phyloP scores from a whole-genome alignment of 305 asterid species.

The Withania somnifera region DNA sequence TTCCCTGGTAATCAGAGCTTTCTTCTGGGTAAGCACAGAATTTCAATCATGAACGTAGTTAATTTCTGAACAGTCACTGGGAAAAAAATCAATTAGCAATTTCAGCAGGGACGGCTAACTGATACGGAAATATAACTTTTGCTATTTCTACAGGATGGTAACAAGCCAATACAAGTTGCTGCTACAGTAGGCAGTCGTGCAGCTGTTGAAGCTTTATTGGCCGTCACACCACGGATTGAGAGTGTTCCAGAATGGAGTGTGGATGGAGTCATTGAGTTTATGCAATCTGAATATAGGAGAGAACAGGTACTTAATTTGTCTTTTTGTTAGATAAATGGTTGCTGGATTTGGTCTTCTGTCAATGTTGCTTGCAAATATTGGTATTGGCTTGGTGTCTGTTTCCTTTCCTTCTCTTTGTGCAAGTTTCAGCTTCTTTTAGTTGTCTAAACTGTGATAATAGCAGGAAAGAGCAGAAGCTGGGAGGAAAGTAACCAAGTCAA shows the following conservation, averaged over 20 bases:
- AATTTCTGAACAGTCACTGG: background rate
- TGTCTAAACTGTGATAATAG: slow-evolving; percentile 7
- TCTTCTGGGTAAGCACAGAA: background rate
- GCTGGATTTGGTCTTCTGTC: background rate
- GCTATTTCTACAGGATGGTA: slow-evolving; percentile 50
- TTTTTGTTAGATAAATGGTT: background rate
- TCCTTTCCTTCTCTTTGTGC: background rate
- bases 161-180: slow-evolving; percentile 74
- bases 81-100: background rate
- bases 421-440: background rate
- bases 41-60: background rate
- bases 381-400: background rate
- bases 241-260: slow-evolving; percentile 58
- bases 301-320: slow-evolving; percentile 32
- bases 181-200: slow-evolving; percentile 60
- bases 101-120: background rate
- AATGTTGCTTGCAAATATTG: background rate
- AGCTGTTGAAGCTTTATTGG: slow-evolving; percentile 67
- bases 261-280: slow-evolving; percentile 58
- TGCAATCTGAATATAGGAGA: slow-evolving; percentile 42
- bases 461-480: slow-evolving; percentile 37
- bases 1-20: background rate
- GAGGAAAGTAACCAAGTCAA: slow-evolving; percentile 28
- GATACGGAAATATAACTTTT: background rate
- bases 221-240: slow-evolving; percentile 39